Base-by-base conservation (phyloP, 805 yeast species). In the Teunomyces stri region DNA sequence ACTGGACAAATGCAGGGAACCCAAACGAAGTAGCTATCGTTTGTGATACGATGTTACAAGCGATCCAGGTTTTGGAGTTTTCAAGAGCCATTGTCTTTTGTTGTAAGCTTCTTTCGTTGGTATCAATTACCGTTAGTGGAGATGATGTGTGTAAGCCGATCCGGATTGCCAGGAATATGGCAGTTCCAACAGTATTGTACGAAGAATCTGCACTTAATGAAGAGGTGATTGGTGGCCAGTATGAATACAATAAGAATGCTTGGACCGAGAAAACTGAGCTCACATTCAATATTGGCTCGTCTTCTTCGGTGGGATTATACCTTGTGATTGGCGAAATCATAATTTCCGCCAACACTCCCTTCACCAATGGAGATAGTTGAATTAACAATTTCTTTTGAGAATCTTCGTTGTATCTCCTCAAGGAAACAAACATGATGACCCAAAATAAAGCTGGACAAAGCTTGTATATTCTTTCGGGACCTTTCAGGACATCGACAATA, bases 181-280 rank as follows among this genome's bases (percentile, higher is more conserved):
- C 98, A 40, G 89, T 84, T 0, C 97, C 98, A 18, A 89, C 85
- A 1, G 97, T 89, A 61, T 87, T 89, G 96, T 97, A 92, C 3
- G 96, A 86, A 6, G 96, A 86, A 61, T 94, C 98, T 0, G 98
- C 96, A 65, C 95, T 87, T 41, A 94, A 75, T 0, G 97, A 90
- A 0, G 98, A 89, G 0, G 97, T 89, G 33, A 91, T 76, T 3
- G 97, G 97, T 0, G 98, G 98, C 99, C 98, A 92, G 62, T 85
- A 82, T 0, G 97, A 85, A 65, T 87, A 89, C 1, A 92, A 70
- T 22, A 92, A 68, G 52, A 92, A 85, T 0, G 97, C 97, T 64
- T 92, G 99, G 0, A 92, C 97, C 0, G 96, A 87, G 61, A 85
- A 92, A 0, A 92, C 97, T 18, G 96, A 85, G 4, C 96, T 88